Base-by-base conservation (phyloP, 2,329 filamentous ascomycete species). In the Didymella pinodella region DNA sequence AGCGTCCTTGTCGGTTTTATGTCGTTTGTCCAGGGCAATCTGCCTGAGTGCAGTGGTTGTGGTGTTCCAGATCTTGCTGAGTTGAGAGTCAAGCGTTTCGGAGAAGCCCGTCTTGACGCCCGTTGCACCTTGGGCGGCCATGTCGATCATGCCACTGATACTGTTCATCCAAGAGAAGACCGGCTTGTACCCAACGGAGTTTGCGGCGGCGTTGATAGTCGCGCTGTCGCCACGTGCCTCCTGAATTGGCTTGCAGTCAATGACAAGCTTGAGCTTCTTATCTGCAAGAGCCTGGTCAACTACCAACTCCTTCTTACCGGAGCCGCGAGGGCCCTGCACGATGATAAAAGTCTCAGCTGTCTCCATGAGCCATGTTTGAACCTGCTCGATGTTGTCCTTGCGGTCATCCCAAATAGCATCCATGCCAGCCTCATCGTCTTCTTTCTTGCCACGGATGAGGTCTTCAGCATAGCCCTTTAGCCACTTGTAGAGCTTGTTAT, bases 81-180 rank as follows among this genome's bases (percentile, higher is more conserved):
- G 80, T 69, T 98, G 93, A 0, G 90, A 89, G 72, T 97, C 94
- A 28, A 97, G 81, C 0, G 93, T 97, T 74, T 97, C 94, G 0
- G 92, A 96, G 73, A 98, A 97, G 7, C 93, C 93, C 6, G 93
- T 91, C 78, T 98, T 97, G 57, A 96, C 91, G 12, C 94, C 94
- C 20, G 94, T 96, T 12, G 95, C 95, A 67, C 93, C 91, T 75
- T 97, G 94, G 1, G 95, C 92, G 22, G 94, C 95, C 36, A 98
- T 85, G 68, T 98, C 95, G 64, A 97, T 83, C 79, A 97, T 86
- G 74, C 93, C 96, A 78, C 91, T 96, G 65, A 98, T 87, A 71
- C 88, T 97, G 77, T 98, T 97, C 79, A 96, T 90, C 91, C 93
- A 98, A 0, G 92, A 96, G 75, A 99, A 99, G 0, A 99, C 88